These are phyloP conservation scores for Pseudogymnoascus sp. DNA, from an alignment of 2,329 filamentous ascomycete genomes.

Conservation along the genomic window DNA sequence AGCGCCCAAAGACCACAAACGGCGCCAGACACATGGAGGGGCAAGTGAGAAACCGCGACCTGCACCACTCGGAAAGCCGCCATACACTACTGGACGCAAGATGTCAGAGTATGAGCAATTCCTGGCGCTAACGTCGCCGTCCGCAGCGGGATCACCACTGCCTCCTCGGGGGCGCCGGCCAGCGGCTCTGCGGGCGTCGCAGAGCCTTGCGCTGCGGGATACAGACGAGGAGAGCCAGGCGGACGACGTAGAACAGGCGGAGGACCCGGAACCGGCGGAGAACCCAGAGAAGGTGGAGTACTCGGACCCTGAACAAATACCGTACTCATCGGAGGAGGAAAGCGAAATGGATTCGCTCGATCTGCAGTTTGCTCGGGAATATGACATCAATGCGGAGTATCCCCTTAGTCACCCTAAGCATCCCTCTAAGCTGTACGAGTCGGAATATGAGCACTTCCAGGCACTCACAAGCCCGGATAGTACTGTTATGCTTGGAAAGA, in stretches of 20 bases:
- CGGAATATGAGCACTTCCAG: slow-evolving; percentile 25
- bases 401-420: too few relatives aligned
- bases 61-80: neutral
- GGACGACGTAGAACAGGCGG: slow-evolving; percentile 13
- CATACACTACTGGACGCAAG: slow-evolving; percentile 8
- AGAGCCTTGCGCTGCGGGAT: slow-evolving; percentile 5
- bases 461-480: slow-evolving; percentile 20
- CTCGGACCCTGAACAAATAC: too few relatives aligned
- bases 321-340: slow-evolving; percentile 10
- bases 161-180: slow-evolving; percentile 8
- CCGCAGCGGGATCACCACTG: neutral
- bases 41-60: neutral
- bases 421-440: neutral
- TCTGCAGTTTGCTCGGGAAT: slow-evolving; percentile 20
- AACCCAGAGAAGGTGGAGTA: too few relatives aligned
- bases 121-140: slow-evolving; percentile 6
- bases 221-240: slow-evolving; percentile 11
- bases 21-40: neutral
- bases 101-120: slow-evolving; percentile 12
- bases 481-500: slow-evolving; percentile 20
- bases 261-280: slow-evolving; percentile 10
- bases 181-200: slow-evolving; percentile 9
- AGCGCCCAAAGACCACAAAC: neutral
- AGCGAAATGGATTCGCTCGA: slow-evolving; percentile 12
- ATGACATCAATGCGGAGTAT: slow-evolving; percentile 15